Conservation (phyloP, 2,329 filamentous ascomycete species). For the Mycosphaerella sp. region DNA sequence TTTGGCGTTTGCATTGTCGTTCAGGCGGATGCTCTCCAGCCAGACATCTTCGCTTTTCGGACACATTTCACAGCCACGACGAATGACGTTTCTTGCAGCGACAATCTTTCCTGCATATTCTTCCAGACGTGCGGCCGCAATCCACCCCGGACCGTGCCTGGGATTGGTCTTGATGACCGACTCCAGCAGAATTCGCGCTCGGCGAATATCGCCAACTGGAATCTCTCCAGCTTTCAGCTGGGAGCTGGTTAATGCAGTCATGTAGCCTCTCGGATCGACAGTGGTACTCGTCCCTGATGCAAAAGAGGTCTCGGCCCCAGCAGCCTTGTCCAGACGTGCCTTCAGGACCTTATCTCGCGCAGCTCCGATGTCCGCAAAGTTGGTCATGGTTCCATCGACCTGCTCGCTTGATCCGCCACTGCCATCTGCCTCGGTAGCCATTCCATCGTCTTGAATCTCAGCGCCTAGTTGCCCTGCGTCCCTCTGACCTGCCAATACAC, state of each 20-base stretch:
- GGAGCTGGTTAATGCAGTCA: constrained; percentile 81
- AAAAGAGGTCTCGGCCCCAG: constrained; percentile 58
- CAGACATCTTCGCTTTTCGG: constrained; percentile 93
- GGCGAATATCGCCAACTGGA: constrained; percentile 89
- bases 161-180: constrained; percentile 97
- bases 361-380: constrained; percentile 95
- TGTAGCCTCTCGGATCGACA: constrained; percentile 91
- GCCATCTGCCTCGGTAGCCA: constrained; percentile 35
- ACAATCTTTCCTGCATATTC: constrained; percentile 89
- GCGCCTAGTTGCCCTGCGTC: constrained; percentile 77
- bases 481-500: constrained; percentile 79
- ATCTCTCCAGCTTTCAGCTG: constrained; percentile 72
- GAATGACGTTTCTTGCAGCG: constrained; percentile 79
- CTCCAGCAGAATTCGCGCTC: constrained; percentile 84
- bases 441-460: constrained; percentile 73
- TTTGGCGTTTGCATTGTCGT: constrained; percentile 84
- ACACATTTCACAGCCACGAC: constrained; percentile 80
- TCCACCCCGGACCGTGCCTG: constrained; percentile 90
- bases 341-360: constrained; percentile 93
- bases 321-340: constrained; percentile 86
- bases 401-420: constrained; percentile 43
- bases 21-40: constrained; percentile 91
- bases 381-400: constrained; percentile 84
- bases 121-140: constrained; percentile 86
- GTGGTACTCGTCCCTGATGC: constrained; percentile 70